Evolutionary conservation across 1,284 basidiomycete species (phyloP).

Genomic region (Xanthoconium separans): DNA sequence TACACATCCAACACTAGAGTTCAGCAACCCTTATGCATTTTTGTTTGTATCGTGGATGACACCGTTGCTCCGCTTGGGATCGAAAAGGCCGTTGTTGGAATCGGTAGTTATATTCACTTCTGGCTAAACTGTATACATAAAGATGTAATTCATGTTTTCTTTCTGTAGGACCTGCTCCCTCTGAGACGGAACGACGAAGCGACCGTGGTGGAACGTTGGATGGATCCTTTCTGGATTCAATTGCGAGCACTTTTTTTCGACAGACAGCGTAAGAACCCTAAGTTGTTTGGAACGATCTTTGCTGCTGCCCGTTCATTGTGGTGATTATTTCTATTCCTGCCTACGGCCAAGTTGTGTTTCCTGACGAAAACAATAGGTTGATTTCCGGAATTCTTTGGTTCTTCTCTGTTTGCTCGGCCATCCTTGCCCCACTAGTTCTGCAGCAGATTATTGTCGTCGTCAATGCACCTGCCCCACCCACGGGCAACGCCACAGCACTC

Average conservation of each 20-base stretch:
- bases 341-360: not conserved
- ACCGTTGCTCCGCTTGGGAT: constrained; percentile 24
- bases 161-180: constrained; percentile 26
- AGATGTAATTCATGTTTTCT: constrained; percentile 13
- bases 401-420: constrained; percentile 21
- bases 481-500: constrained; percentile 19
- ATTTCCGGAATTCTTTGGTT: constrained; percentile 30
- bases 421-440: constrained; percentile 25
- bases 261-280: constrained; percentile 10
- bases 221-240: constrained; percentile 26
- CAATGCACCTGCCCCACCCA: constrained; percentile 19
- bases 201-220: constrained; percentile 25
- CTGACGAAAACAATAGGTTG: constrained; percentile 16
- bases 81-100: constrained; percentile 31
- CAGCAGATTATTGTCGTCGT: constrained; percentile 30
- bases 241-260: constrained; percentile 21
- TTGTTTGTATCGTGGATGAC: constrained; percentile 28
- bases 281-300: constrained; percentile 21
- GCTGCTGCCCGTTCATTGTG: constrained; percentile 14
- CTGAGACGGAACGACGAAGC: constrained; percentile 28
- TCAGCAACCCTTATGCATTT: constrained; percentile 12
- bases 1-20: constrained; percentile 22
- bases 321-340: constrained; percentile 4
- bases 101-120: constrained; percentile 32
- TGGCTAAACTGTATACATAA: constrained; percentile 23